A percentile compares a stretch with the other conserved stretches of the same genome.
Evolutionary conservation across 1,284 basidiomycete genomes (phyloP).

Genomic region (Hortiboletus rubellus): DNA sequence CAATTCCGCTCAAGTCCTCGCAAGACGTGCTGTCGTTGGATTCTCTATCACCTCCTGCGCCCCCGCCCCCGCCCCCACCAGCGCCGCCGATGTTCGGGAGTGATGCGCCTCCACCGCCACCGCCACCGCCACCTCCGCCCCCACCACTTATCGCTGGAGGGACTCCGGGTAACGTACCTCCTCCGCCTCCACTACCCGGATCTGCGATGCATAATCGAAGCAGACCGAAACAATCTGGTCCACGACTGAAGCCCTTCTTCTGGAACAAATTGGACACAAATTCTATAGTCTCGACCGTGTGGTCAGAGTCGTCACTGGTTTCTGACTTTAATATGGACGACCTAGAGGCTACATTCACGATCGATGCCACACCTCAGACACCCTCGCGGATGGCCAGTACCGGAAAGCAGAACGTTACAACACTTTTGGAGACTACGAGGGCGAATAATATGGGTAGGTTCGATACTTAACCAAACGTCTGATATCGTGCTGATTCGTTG

Average conservation of each 20-base stretch:
- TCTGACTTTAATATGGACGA: conserved; percentile 64
- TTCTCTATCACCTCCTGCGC: conserved; percentile 17
- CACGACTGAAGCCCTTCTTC: conserved; percentile 82
- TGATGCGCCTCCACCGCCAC: conserved; percentile 5
- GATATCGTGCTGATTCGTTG: conserved; percentile 12
- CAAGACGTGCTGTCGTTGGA: conserved; percentile 13
- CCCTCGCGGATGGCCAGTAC: conserved; percentile 44
- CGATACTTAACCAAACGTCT: neutral
- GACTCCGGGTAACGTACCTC: conserved; percentile 32
- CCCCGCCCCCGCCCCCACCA: conserved; percentile 5
- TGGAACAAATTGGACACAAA: conserved; percentile 77
- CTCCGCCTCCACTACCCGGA: conserved; percentile 22
- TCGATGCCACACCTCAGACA: conserved; percentile 51
- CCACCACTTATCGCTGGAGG: conserved; percentile 32
- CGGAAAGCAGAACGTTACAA: conserved; percentile 65
- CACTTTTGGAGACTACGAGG: conserved; percentile 77
- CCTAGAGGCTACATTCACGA: conserved; percentile 70
- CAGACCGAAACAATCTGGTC: conserved; percentile 35
- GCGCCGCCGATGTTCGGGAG: neutral
- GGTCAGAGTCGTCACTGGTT: conserved; percentile 57
- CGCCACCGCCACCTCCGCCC: conserved; percentile 33
- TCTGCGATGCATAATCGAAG: conserved; percentile 36
- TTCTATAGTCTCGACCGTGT: conserved; percentile 57
- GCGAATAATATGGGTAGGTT: conserved; percentile 78
- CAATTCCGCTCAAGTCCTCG: conserved; percentile 21